Evolutionary conservation across 2,329 filamentous ascomycete genomes (phyloP).

Genomic region (Sclerotinia sclerotiorum): DNA sequence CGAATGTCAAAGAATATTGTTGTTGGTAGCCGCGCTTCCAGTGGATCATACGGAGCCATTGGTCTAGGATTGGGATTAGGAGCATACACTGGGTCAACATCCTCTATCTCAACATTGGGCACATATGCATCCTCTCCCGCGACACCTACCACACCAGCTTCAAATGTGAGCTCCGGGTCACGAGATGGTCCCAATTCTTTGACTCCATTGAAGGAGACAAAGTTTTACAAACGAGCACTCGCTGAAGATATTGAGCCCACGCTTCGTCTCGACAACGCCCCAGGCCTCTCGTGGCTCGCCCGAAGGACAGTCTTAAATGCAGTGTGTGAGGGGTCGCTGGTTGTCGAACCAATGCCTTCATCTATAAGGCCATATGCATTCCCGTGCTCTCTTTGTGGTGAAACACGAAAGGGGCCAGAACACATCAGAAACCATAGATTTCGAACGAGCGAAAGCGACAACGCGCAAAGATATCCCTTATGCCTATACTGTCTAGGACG

Average conservation of each 20-base stretch:
- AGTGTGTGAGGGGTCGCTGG: conserved; percentile 79
- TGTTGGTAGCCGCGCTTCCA: conserved; percentile 66
- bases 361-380: conserved; percentile 46
- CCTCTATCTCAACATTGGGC: conserved; percentile 54
- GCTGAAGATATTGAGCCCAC: conserved; percentile 94
- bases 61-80: conserved; percentile 47
- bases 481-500: conserved; percentile 85
- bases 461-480: conserved; percentile 83
- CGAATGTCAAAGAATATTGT: conserved; percentile 58
- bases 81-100: conserved; percentile 54
- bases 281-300: conserved; percentile 90
- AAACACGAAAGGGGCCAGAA: conserved; percentile 67
- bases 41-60: conserved; percentile 66
- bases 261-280: conserved; percentile 81
- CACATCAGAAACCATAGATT: conserved; percentile 85
- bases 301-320: conserved; percentile 80
- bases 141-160: conserved; percentile 59
- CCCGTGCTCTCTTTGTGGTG: conserved; percentile 81
- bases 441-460: conserved; percentile 81
- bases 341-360: conserved; percentile 82
- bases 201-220: conserved; percentile 78
- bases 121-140: conserved; percentile 55
- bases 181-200: conserved; percentile 42
- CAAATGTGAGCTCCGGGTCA: conserved; percentile 49
- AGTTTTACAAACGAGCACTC: conserved; percentile 88